phyloP scores from a whole-genome alignment of 805 yeast species.

The Kluyveromyces aestuarii region DNA sequence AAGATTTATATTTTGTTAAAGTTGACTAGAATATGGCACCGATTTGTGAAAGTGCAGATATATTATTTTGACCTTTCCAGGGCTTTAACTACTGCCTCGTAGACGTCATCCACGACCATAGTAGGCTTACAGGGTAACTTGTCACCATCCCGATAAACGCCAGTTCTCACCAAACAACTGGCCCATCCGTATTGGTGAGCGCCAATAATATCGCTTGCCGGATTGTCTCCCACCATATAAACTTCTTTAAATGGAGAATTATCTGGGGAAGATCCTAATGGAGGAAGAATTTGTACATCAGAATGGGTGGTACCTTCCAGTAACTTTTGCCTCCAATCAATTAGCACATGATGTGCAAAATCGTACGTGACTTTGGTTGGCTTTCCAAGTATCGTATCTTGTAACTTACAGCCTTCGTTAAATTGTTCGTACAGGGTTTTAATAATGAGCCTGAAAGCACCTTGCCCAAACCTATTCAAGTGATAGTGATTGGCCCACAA shows the following conservation, averaged over 20 bases:
- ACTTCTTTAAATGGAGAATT: conserved; percentile 47
- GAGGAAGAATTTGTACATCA: conserved; percentile 32
- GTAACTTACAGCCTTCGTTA: conserved; percentile 41
- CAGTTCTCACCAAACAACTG: conserved; percentile 74
- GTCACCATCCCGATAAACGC: conserved; percentile 63
- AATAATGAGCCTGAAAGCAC: conserved; percentile 62
- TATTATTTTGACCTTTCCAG: conserved; percentile 8
- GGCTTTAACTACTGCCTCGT: conserved; percentile 37
- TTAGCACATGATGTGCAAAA: conserved; percentile 66
- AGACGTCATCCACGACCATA: conserved; percentile 40
- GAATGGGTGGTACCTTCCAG: conserved; percentile 9
- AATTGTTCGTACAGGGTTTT: conserved; percentile 48
- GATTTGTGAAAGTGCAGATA: not conserved
- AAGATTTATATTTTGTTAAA: too few species aligned
- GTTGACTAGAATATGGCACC: not conserved
- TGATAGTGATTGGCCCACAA: conserved; percentile 79
- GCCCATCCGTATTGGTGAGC: conserved; percentile 87
- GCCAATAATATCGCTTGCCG: conserved; percentile 85
- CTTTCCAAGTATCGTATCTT: conserved; percentile 64
- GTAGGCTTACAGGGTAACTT: conserved; percentile 40
- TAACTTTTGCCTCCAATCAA: conserved; percentile 39
- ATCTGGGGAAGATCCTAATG: conserved; percentile 34
- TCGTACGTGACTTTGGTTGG: conserved; percentile 75
- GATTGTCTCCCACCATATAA: conserved; percentile 96
- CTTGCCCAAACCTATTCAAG: conserved; percentile 83